Base-by-base conservation (phyloP, 1,139 yeast species). In the Petasospora fabianii region DNA sequence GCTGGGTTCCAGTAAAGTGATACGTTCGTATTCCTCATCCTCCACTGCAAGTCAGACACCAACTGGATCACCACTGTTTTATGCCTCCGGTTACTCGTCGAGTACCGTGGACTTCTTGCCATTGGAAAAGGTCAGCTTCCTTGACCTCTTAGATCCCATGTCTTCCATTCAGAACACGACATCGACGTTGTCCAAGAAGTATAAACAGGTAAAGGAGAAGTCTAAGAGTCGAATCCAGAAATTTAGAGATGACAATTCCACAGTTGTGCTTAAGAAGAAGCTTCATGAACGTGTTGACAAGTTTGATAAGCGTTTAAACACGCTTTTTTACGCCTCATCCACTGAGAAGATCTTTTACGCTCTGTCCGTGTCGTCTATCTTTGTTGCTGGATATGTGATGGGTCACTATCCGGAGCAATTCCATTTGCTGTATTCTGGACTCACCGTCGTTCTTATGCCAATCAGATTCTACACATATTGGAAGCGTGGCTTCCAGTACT, bases 321-420 rank as follows among this genome's bases (percentile, higher is more conserved):
- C 57, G 32, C 65, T 73, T 24, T 63, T 78, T 36, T 65, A 71
- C 56, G 80, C 72, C 34, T 77, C 95, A 6, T 69, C 70, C 13
- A 78, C 94, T 1, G 97, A 90, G 55, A 92, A 90, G 61, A 55
- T 80, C 24, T 87, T 88, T 53, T 92, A 88, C 59, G 81, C 96
- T 0, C 59, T 78, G 30, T 80, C 95, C 0, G 69, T 88, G 32
- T 75, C 80, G 43, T 64, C 76, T 39, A 74, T 92, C 12, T 86
- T 92, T 33, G 61, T 75, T 27, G 69, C 81, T 14, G 97, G 97
- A 0, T 74, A 80, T 46, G 61, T 87, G 10, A 79, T 90, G 53
- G 97, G 97, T 7, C 73, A 74, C 43, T 73, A 74, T 50, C 97
- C 97, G 0, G 71, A 75, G 32, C 75, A 73, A 59, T 83, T 90